Percentiles rank a stretch among this genome's conserved stretches.
Conservation (phyloP, 352 stramenopile genomes). For the Pythium aquatile region DNA sequence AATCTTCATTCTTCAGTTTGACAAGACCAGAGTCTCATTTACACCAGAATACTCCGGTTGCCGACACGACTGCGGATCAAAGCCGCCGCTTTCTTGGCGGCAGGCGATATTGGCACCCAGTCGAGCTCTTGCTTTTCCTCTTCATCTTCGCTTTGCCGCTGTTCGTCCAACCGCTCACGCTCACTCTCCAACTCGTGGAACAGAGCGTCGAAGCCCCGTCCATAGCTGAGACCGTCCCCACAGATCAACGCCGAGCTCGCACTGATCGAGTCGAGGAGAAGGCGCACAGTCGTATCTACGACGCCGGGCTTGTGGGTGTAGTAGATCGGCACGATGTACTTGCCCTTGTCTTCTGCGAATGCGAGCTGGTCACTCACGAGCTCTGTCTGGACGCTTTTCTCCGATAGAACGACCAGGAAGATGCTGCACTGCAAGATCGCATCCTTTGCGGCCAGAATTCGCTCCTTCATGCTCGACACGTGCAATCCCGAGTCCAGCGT, state of each 20-base stretch:
- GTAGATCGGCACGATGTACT: slow-evolving; percentile 72
- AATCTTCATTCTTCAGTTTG: slow-evolving; percentile 1
- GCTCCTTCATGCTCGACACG: slow-evolving; percentile 72
- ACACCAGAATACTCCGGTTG: slow-evolving; percentile 11
- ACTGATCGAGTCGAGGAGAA: slow-evolving; percentile 35
- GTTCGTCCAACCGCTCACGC: background rate
- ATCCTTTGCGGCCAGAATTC: slow-evolving; percentile 74
- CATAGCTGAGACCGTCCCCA: slow-evolving; percentile 61
- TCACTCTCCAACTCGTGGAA: slow-evolving; percentile 34
- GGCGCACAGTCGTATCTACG: slow-evolving; percentile 37
- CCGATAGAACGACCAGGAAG: slow-evolving; percentile 74
- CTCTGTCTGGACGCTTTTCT: slow-evolving; percentile 74
- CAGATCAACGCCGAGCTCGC: slow-evolving; percentile 44
- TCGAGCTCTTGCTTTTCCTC: slow-evolving; percentile 6
- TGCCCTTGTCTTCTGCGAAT: slow-evolving; percentile 81
- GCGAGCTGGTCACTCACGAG: slow-evolving; percentile 82
- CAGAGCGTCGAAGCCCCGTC: slow-evolving; percentile 58
- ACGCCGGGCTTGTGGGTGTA: slow-evolving; percentile 50
- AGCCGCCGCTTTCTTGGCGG: background rate
- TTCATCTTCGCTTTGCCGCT: background rate
- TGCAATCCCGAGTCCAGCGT: slow-evolving; percentile 68
- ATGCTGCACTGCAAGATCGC: slow-evolving; percentile 68
- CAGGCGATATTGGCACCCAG: slow-evolving; percentile 9
- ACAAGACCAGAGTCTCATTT: background rate
- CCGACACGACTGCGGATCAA: background rate